phyloP scores from a whole-genome alignment of 257 asterid genomes.

The Scutellaria baicalensis region DNA sequence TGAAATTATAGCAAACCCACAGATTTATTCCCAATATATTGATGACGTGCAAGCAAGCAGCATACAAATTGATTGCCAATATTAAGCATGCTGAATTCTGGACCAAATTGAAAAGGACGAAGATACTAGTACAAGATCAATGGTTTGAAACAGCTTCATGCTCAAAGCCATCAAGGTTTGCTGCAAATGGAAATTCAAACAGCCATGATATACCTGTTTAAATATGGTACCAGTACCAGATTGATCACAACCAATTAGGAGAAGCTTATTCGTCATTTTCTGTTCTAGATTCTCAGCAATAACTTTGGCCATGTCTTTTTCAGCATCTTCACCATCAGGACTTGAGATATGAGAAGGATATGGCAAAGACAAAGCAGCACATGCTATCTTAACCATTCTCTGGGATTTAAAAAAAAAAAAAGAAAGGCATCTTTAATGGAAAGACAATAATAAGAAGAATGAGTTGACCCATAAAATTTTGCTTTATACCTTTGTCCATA shows the following conservation, averaged over 20 bases:
- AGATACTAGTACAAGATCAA: background rate
- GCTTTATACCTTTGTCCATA: slow-evolving; percentile 34
- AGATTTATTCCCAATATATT: too few relatives aligned
- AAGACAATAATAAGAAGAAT: too few relatives aligned
- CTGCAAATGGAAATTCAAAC: background rate
- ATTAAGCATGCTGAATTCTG: background rate
- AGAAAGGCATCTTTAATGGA: slow-evolving; percentile 10
- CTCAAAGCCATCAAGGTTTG: background rate
- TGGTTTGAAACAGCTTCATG: background rate
- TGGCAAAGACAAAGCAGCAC: slow-evolving; percentile 64
- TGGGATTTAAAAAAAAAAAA: slow-evolving; percentile 25
- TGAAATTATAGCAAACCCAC: background rate
- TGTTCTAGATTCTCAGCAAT: slow-evolving; percentile 15
- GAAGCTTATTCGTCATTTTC: slow-evolving; percentile 35
- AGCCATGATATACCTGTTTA: slow-evolving; percentile 50
- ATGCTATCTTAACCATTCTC: slow-evolving; percentile 48
- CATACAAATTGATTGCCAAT: background rate
- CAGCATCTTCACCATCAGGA: slow-evolving; percentile 25
- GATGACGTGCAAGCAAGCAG: background rate
- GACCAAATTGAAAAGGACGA: background rate
- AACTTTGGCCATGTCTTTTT: slow-evolving; percentile 14
- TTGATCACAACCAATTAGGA: slow-evolving; percentile 61
- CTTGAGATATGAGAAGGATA: slow-evolving; percentile 35
- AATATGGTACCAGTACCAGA: slow-evolving; percentile 75
- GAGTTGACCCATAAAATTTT: too few relatives aligned